phyloP scores from a whole-genome alignment of 257 asterid genomes.

The Thymus mandschuricus region DNA sequence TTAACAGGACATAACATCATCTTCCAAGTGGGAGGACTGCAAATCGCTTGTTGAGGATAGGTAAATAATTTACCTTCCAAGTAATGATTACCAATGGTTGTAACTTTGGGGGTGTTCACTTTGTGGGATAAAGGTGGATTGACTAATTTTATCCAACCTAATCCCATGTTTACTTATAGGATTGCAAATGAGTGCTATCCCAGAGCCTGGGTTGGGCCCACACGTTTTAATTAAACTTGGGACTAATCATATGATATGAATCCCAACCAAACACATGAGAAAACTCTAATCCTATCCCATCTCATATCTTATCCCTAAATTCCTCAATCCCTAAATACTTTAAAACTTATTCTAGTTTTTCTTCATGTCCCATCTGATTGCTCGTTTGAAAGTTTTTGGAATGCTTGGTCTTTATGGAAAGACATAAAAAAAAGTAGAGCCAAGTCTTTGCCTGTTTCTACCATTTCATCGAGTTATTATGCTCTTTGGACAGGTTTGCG shows the following conservation, averaged over 20 bases:
- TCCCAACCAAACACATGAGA: no score
- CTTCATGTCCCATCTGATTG: conserved; percentile 7
- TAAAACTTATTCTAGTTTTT: not conserved
- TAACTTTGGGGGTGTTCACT: not conserved
- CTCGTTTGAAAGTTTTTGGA: not conserved
- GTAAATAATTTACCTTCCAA: conserved; percentile 40
- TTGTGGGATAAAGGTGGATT: no score
- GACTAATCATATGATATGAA: no score
- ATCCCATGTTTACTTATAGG: no score
- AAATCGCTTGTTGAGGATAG: conserved; percentile 70
- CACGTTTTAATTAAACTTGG: no score
- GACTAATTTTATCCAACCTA: no score
- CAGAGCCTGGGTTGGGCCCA: no score
- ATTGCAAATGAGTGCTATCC: no score
- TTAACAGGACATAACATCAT: conserved; percentile 68
- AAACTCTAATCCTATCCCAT: no score
- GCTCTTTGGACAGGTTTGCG: conserved; percentile 56
- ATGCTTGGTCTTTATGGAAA: not conserved
- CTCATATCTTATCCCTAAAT: no score
- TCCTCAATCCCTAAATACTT: not conserved
- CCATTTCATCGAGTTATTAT: conserved; percentile 10
- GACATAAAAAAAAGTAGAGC: conserved; percentile 11
- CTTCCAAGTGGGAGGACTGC: conserved; percentile 88
- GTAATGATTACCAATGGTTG: conserved; percentile 14
- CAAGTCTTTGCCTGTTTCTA: not conserved